phyloP scores from a whole-genome alignment of 106 monocot genomes.

The Dendrobium catenatum region DNA sequence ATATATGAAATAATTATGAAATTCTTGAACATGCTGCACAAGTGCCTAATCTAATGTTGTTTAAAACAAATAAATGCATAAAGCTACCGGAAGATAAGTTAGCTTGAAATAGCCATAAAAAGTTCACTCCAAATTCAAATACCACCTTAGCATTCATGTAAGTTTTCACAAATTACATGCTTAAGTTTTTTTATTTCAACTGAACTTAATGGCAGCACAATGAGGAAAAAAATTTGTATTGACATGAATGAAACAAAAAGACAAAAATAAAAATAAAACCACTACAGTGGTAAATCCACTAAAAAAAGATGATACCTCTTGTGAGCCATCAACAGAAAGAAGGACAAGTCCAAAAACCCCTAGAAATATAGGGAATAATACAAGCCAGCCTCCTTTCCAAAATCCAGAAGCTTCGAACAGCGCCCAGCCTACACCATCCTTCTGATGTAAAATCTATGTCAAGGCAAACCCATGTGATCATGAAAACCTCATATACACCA shows the following conservation, averaged over 20 bases:
- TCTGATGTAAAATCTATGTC: no score
- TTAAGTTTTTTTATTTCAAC: no score
- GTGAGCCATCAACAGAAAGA: constrained; percentile 48
- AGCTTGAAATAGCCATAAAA: background rate
- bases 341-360: constrained; percentile 29
- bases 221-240: background rate
- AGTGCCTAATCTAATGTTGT: background rate
- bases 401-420: background rate
- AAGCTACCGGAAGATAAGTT: background rate
- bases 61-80: background rate
- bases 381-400: constrained; percentile 32
- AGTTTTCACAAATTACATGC: background rate
- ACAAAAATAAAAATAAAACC: no score
- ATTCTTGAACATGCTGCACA: constrained; percentile 57
- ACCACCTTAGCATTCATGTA: background rate
- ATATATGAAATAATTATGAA: constrained; percentile 45
- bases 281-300: background rate
- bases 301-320: constrained; percentile 42
- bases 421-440: no score
- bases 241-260: background rate
- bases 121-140: background rate
- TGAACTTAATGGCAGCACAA: background rate
- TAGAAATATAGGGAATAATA: constrained; percentile 28
- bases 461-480: no score
- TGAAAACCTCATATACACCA: no score